Base-by-base conservation (phyloP, 208 protist species). In the Kentomonas sorsogonicus region DNA sequence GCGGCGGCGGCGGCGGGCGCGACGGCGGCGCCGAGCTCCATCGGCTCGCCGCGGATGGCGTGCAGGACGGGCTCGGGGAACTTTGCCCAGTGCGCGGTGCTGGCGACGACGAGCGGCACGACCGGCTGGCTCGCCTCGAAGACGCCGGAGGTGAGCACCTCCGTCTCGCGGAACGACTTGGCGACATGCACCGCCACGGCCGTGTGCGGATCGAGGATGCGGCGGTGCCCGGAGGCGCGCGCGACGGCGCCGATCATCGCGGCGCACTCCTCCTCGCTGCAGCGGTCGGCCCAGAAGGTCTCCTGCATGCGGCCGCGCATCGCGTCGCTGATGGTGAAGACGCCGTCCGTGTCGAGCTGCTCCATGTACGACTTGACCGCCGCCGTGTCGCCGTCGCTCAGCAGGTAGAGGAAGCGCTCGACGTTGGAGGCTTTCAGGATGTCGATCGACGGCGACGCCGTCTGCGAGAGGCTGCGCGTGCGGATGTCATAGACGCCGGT, bases 391-490 rank as follows among this genome's bases (percentile, higher is more conserved):
- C 93, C 79, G 59, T 79, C 72, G 59, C 60, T 82, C 13, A 97
- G 69, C 15, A 95, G 71, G 68, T 88, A 98, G 33, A 98, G 68
- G 53, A 97, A 94, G n/a, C 97, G 77, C 78, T 99, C 96, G 60
- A 99, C 89, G 79, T 99, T 99, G 54, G 80, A 94, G 4, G 93
- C 84, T 53, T 96, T 91, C 25, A 94, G 64, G 48, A 97, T 97
- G 66, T 97, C 93, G 58, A 96, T 93, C 23, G 79, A 89, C 16
- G 91, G 91, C 23, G 82, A 93, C 29, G 80, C 71, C 16, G 86
- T 93, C 11, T 36, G 55, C 3, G 55, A 38, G 9, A 93, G 59
- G 20, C 44, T 56, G 39, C 88, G 77, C 29, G 75, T 45, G 11
- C 74, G 69, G 45, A 90, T 76, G 52, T 89, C 80, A 62, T 97